Percentiles rank a stretch among this genome's conserved stretches.
Conservation (phyloP, 345 rosid species). For the Melaleuca alternifolia region DNA sequence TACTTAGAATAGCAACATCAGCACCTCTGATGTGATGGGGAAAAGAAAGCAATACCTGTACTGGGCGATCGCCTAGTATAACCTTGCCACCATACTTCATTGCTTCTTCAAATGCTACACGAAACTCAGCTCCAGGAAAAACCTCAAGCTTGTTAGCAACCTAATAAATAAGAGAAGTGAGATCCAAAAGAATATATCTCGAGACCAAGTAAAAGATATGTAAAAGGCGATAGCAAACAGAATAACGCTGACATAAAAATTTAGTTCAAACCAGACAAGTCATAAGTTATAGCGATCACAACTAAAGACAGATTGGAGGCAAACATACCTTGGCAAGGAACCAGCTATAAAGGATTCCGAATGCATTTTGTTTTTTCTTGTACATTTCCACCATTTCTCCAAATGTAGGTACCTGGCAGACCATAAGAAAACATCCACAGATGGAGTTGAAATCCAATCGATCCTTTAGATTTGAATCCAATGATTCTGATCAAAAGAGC, state of each 20-base stretch:
- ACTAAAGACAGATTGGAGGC: neutral
- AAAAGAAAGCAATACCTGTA: slow-evolving; percentile 30
- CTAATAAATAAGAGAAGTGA: slow-evolving; percentile 15
- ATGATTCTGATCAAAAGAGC: neutral
- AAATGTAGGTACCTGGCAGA: slow-evolving; percentile 69
- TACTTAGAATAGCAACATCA: neutral
- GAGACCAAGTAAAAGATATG: neutral
- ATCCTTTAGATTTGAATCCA: slow-evolving; percentile 10
- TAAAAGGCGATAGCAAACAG: neutral
- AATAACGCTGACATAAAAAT: neutral
- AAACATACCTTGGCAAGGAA: slow-evolving; percentile 84
- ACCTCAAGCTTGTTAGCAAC: slow-evolving; percentile 76
- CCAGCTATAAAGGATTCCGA: slow-evolving; percentile 90
- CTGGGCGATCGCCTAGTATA: slow-evolving; percentile 94
- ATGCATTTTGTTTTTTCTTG: slow-evolving; percentile 80
- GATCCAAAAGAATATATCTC: neutral
- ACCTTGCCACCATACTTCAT: slow-evolving; percentile 67
- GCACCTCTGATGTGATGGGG: neutral
- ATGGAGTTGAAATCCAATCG: neutral
- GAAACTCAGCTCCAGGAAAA: slow-evolving; percentile 90
- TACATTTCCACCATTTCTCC: slow-evolving; percentile 89
- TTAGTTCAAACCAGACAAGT: neutral
- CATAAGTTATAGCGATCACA: neutral
- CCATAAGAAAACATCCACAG: slow-evolving; percentile 10
- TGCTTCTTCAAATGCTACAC: slow-evolving; percentile 92